These are phyloP conservation scores for Erodium texanum DNA, from an alignment of 441 rosid genomes.

Conservation along the genomic window DNA sequence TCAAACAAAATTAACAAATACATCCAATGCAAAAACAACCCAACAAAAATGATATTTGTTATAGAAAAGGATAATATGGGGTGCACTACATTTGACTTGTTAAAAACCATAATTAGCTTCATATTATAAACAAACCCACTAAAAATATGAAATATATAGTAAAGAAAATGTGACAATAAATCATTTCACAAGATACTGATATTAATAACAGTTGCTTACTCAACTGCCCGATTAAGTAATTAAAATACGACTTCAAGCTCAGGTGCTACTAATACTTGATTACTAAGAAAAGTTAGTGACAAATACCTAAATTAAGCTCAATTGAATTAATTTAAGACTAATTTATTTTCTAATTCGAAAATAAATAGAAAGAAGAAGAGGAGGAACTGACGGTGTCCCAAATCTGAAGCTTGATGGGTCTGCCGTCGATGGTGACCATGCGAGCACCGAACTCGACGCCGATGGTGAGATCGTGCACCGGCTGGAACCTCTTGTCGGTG, in stretches of 20 bases:
- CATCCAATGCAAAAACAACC: too few species aligned
- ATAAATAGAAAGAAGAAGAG: neutral
- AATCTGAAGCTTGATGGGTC: slow-evolving; percentile 62
- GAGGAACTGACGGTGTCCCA: slow-evolving; percentile 48
- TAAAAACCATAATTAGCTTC: neutral
- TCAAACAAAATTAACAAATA: too few species aligned
- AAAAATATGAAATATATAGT: neutral
- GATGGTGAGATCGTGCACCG: slow-evolving; percentile 69
- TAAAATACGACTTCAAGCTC: neutral
- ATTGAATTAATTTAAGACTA: neutral
- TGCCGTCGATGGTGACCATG: slow-evolving; percentile 63
- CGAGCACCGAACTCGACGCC: slow-evolving; percentile 77
- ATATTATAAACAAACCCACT: neutral
- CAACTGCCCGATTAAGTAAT: neutral
- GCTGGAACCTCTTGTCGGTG: slow-evolving; percentile 71
- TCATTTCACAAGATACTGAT: neutral
- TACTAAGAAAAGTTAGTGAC: neutral
- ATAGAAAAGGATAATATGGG: neutral
- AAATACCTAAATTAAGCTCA: neutral
- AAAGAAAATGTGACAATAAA: neutral
- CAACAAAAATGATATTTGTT: neutral
- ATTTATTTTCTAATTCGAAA: too few species aligned
- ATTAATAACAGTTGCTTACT: neutral
- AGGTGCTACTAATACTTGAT: neutral
- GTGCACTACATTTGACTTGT: neutral